These are phyloP conservation scores for Ampelocalamus luodianensis DNA, from an alignment of 176 grass and related monocot species.

Conservation along the genomic window DNA sequence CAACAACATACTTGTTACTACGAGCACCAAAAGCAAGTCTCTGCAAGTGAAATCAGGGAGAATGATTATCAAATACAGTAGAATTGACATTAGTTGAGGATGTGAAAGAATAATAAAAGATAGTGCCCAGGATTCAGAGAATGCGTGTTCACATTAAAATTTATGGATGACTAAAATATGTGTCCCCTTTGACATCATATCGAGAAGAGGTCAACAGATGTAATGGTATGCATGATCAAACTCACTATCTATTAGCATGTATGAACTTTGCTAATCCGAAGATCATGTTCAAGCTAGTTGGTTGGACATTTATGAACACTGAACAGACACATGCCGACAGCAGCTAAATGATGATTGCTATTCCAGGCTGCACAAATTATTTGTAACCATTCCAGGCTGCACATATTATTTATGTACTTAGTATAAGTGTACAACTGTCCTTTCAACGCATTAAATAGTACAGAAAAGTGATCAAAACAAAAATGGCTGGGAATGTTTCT, in stretches of 20 bases:
- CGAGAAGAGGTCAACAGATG: conserved; percentile 18
- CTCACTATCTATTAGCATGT: background rate
- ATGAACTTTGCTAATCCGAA: conserved; percentile 23
- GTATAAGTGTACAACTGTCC: background rate
- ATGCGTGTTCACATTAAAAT: background rate
- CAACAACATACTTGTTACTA: conserved; percentile 81
- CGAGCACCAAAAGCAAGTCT: conserved; percentile 94
- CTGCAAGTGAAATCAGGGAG: conserved; percentile 56
- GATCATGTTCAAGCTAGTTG: conserved; percentile 18
- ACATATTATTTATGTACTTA: conserved; percentile 42
- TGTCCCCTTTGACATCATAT: background rate
- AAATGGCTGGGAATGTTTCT: no score
- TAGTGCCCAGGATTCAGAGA: background rate
- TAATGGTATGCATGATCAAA: conserved; percentile 28
- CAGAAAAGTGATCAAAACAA: background rate
- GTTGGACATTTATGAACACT: background rate
- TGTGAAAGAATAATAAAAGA: conserved; percentile 37
- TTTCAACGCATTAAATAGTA: background rate
- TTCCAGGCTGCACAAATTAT: conserved; percentile 59
- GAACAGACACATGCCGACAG: background rate
- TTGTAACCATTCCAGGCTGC: conserved; percentile 99
- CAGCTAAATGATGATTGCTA: conserved; percentile 1
- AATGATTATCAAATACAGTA: conserved; percentile 33
- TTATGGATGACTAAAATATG: conserved; percentile 23
- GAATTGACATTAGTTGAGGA: conserved; percentile 31